A percentile compares a stretch with the other conserved stretches of the same genome.
phyloP scores from a whole-genome alignment of 2,329 filamentous ascomycete genomes.

The Neoarthrinium moseri region DNA sequence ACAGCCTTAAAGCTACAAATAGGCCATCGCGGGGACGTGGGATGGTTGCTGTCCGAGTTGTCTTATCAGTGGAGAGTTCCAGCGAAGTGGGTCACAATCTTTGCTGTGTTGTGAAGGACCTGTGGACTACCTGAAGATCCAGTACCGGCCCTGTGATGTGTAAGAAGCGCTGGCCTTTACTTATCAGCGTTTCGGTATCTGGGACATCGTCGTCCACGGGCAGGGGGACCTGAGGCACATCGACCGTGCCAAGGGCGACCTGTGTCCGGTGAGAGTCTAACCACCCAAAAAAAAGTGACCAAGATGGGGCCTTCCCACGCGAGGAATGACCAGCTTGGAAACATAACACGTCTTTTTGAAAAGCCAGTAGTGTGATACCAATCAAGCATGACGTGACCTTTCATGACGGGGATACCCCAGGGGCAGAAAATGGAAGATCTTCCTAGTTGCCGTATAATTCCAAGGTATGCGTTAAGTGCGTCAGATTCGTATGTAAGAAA shows the following conservation, averaged over 20 bases:
- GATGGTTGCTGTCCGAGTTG: not conserved
- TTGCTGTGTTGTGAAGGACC: not conserved
- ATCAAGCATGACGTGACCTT: not conserved
- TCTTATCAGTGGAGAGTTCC: not conserved
- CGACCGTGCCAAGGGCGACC: not conserved
- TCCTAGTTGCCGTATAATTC: not conserved
- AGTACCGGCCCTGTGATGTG: not conserved
- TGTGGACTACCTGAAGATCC: not conserved
- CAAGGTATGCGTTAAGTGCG: not conserved
- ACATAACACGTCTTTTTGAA: not conserved
- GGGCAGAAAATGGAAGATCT: not conserved
- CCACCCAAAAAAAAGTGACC: not conserved
- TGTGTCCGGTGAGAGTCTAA: not conserved
- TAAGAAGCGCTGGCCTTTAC: not conserved
- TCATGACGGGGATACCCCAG: not conserved
- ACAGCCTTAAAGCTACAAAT: not conserved
- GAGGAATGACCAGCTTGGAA: not conserved
- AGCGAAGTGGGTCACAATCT: not conserved
- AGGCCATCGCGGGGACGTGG: not conserved
- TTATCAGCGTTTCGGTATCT: not conserved
- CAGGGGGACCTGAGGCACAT: not conserved
- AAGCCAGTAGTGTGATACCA: not conserved
- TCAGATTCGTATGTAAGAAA: not conserved
- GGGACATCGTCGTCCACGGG: not conserved
- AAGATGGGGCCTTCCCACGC: not conserved